These are phyloP conservation scores for Termitomyces sp. DNA, from an alignment of 768 basidiomycete species.

Conservation along the genomic window DNA sequence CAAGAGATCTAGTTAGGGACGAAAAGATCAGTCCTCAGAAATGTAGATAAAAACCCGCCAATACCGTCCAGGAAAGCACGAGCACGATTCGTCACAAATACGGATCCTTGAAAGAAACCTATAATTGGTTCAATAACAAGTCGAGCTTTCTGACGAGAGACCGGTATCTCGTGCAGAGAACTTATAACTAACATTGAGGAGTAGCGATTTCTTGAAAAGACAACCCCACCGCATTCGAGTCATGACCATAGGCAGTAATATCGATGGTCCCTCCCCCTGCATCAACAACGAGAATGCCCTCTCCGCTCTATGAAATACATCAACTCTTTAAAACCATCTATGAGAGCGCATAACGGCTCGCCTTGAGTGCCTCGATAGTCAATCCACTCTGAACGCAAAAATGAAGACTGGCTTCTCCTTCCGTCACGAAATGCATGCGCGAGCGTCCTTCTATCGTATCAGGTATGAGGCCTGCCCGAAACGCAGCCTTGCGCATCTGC, in stretches of 20 bases:
- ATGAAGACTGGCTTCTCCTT: constrained; percentile 61
- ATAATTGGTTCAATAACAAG: background rate
- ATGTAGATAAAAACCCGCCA: too few relatives aligned
- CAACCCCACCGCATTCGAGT: constrained; percentile 15
- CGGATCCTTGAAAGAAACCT: constrained; percentile 48
- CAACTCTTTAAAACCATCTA: background rate
- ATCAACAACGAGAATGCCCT: constrained; percentile 51
- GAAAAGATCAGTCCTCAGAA: background rate
- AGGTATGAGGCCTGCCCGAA: constrained; percentile 45
- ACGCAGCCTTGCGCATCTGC: constrained; percentile 48
- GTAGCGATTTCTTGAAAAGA: constrained; percentile 47
- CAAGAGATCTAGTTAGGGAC: too few relatives aligned
- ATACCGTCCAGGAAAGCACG: constrained; percentile 32
- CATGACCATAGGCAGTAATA: constrained; percentile 45
- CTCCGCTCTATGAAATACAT: constrained; percentile 28
- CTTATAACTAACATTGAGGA: constrained; percentile 31
- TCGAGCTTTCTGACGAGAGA: background rate
- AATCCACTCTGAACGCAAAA: constrained; percentile 44
- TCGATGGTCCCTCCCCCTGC: constrained; percentile 64
- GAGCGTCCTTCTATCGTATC: constrained; percentile 32
- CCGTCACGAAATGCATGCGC: constrained; percentile 53
- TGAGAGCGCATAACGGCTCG: constrained; percentile 1
- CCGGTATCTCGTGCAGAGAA: background rate
- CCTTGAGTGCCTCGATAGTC: constrained; percentile 31
- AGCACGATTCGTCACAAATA: constrained; percentile 42